Percentiles rank a stretch among this genome's conserved stretches.
These are phyloP conservation scores for Drosera spatulata DNA, from an alignment of 179 eudicot genomes.

Conservation along the genomic window DNA sequence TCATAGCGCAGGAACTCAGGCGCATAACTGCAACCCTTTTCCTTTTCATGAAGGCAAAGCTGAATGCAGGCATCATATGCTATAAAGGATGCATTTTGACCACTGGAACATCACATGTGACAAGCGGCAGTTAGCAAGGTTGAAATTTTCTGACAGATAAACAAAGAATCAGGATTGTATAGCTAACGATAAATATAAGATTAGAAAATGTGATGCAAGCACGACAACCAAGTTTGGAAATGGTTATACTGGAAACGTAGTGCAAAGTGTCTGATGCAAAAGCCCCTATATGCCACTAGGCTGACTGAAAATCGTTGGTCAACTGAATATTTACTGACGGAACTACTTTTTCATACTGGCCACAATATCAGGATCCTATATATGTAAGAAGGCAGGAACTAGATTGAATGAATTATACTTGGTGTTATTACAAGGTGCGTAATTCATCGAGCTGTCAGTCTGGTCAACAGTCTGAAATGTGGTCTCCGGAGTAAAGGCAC, in stretches of 20 bases:
- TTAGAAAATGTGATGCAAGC: background rate
- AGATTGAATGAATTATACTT: slow-evolving; percentile 16
- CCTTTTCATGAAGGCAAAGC: slow-evolving; percentile 72
- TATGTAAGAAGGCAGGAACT: background rate
- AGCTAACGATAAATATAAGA: background rate
- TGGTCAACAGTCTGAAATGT: slow-evolving; percentile 15
- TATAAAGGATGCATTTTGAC: slow-evolving; percentile 63
- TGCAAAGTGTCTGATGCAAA: too few species aligned
- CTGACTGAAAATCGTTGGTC: too few species aligned
- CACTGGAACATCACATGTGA: slow-evolving; percentile 21
- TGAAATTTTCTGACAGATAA: background rate
- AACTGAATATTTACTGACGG: background rate
- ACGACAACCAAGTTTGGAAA: background rate
- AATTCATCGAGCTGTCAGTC: slow-evolving; percentile 16
- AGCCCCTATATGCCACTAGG: too few species aligned
- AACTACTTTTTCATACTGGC: background rate
- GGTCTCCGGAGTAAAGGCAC: slow-evolving; percentile 14
- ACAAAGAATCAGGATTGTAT: background rate
- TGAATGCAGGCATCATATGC: slow-evolving; percentile 90
- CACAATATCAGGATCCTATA: background rate
- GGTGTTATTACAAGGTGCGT: slow-evolving; percentile 31
- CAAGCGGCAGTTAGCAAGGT: slow-evolving; percentile 4
- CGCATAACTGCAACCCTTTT: slow-evolving; percentile 71
- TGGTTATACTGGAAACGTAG: too few species aligned
- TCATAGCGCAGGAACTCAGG: slow-evolving; percentile 76